A percentile compares a stretch with the other conserved stretches of the same genome.
Conservation (phyloP, 306 rosid genomes). For the Trifolium fragiferum region DNA sequence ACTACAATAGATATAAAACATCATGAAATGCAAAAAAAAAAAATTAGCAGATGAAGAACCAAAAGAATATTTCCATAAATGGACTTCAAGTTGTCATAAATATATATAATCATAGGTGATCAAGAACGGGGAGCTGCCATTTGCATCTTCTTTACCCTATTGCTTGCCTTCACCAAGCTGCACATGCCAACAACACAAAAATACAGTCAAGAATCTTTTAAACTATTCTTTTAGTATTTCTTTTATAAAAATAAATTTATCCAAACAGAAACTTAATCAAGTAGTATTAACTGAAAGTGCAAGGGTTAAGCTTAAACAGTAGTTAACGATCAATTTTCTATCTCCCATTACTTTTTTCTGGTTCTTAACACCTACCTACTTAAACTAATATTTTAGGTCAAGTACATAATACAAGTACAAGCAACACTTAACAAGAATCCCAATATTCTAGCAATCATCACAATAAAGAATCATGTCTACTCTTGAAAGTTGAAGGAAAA, state of each 20-base stretch:
- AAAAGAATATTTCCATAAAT: conserved; percentile 3
- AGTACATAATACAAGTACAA: not conserved
- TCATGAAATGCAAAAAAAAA: not conserved
- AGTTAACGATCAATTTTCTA: not conserved
- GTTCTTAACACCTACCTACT: not conserved
- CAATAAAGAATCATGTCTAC: conserved; percentile 18
- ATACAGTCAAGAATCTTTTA: not conserved
- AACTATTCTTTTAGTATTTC: not conserved
- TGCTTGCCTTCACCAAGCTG: conserved; percentile 80
- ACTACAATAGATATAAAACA: not conserved
- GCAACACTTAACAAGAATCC: conserved; percentile 8
- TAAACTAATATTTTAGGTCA: conserved; percentile 22
- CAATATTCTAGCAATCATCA: not conserved
- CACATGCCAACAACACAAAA: conserved; percentile 39
- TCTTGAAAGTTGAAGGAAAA: conserved; percentile 4
- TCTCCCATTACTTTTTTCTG: not conserved
- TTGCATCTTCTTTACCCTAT: conserved; percentile 82
- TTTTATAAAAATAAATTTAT: not conserved
- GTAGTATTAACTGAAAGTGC: not conserved
- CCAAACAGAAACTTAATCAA: not conserved
- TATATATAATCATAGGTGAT: conserved; percentile 17
- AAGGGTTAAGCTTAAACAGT: not conserved
- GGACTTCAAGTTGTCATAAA: conserved; percentile 3
- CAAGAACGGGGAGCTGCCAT: conserved; percentile 92
- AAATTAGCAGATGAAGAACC: not conserved